Base-by-base conservation (phyloP, 2,329 filamentous ascomycete genomes). In the Fusarium citri region DNA sequence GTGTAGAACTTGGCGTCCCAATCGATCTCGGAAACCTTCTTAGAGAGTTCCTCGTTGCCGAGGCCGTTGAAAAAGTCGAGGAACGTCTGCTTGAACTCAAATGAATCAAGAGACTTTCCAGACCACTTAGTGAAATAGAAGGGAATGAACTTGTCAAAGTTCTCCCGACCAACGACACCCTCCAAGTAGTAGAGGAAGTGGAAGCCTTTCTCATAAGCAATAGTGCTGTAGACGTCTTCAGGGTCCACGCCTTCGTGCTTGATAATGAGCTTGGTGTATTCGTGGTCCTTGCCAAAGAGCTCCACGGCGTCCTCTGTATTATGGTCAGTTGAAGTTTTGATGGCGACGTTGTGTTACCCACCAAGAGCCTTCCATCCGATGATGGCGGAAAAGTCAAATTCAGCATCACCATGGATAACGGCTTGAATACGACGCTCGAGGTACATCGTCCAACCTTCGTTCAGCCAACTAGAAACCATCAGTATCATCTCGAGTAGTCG, bases 141-240 rank as follows among this genome's bases (percentile, higher is more conserved):
- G 18, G 94, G 94, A 76, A 98, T 98, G 81, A 98, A 99, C 74
- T 90, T 92, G 84, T 98, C 93, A 83, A 96, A 99, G 78, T 92
- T 92, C n/a, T 91, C 86, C 65, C 92, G 91, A 37, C 94, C 93
- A 6, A 98, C 87, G 3, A 97, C 84, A 48, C 91, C 91, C 76
- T 99, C 96, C 16, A 99, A 89, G 75, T 94, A 91, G 80, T 94
- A 98, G 47, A 99, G 85, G 80, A 98, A 97, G 77, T 93, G 92
- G 81, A 97, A 98, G 6, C 95, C 95, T 82, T 99, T 98, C 78
- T 98, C 95, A 76, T 99, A 99, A 0, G 96, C 94, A 34, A 98
- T 86, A 26, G 89, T 92, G 72, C 92, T 97, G 83, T 98, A 99
- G 2, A 95, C 93, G 79, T 99, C 96, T 78, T 98, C 96, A 0